A percentile compares a stretch with the other conserved stretches of the same genome.
Conservation (phyloP, 805 yeast genomes). For the Zygosaccharomyces lentus region DNA sequence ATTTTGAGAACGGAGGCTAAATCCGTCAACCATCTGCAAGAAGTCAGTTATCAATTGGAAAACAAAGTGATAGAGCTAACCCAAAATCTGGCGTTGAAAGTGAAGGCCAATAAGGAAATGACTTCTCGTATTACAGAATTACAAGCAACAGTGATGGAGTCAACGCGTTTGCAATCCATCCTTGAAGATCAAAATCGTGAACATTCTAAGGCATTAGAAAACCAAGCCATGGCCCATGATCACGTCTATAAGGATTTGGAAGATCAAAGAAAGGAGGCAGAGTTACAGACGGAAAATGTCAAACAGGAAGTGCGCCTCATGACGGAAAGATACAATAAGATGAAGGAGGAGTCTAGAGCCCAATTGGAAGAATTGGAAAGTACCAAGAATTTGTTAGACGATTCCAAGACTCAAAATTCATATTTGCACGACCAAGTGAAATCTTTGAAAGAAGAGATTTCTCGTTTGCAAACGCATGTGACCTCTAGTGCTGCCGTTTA, state of each 20-base stretch:
- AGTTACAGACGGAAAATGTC: slow-evolving; percentile 54
- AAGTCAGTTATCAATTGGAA: slow-evolving; percentile 88
- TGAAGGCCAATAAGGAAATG: slow-evolving; percentile 75
- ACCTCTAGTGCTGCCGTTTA: slow-evolving; percentile 30
- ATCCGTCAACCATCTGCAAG: slow-evolving; percentile 83
- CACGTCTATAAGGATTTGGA: slow-evolving; percentile 48
- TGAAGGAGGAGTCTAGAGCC: slow-evolving; percentile 58
- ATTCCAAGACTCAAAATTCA: slow-evolving; percentile 59
- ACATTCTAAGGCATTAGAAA: slow-evolving; percentile 44
- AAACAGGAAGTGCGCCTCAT: slow-evolving; percentile 56
- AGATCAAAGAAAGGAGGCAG: slow-evolving; percentile 51
- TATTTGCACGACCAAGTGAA: slow-evolving; percentile 59
- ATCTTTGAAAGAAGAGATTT: slow-evolving; percentile 45
- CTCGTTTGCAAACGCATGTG: slow-evolving; percentile 38
- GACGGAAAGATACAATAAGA: slow-evolving; percentile 53
- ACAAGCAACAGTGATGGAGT: slow-evolving; percentile 49
- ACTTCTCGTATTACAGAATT: slow-evolving; percentile 53
- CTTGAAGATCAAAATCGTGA: slow-evolving; percentile 54
- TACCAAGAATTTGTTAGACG: slow-evolving; percentile 55
- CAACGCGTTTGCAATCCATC: slow-evolving; percentile 48
- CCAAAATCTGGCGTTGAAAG: slow-evolving; percentile 71
- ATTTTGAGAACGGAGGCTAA: slow-evolving; percentile 80
- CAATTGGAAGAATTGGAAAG: slow-evolving; percentile 58
- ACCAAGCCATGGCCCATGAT: slow-evolving; percentile 45
- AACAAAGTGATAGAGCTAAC: slow-evolving; percentile 97